Evolutionary conservation across 225 moss, liverwort and hornwort species (phyloP).

Genomic region (Pseudisothecium myosuroides): DNA sequence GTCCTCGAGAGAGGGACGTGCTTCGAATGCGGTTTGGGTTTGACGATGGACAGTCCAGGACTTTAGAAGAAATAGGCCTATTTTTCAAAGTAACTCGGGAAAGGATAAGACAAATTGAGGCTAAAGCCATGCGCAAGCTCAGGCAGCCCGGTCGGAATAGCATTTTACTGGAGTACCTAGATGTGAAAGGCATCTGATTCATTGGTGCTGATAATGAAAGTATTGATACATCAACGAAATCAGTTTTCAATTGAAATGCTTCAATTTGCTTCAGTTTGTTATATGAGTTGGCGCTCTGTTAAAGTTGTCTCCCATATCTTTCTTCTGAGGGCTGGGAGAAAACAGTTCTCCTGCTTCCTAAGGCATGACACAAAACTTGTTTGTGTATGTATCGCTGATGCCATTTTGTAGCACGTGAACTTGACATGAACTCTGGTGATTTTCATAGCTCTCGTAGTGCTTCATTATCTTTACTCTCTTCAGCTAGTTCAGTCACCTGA

Average conservation of each 20-base stretch:
- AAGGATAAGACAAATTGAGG: conserved; percentile 86
- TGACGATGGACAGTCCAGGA: conserved; percentile 54
- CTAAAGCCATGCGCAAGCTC: conserved; percentile 81
- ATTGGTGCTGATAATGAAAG: neutral
- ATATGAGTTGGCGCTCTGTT: neutral
- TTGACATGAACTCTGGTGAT: neutral
- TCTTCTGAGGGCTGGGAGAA: neutral
- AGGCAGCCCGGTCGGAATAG: conserved; percentile 69
- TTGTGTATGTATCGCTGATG: neutral
- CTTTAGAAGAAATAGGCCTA: conserved; percentile 76
- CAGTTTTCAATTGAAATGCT: neutral
- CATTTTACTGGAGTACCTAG: conserved; percentile 55
- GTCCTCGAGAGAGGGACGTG: conserved; percentile 71
- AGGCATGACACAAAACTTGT: neutral
- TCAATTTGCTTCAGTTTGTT: neutral
- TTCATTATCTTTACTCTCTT: neutral
- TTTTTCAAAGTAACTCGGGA: conserved; percentile 79
- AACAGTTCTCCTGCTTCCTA: neutral
- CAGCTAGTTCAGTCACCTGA: neutral
- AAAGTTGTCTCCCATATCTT: neutral
- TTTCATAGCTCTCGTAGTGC: neutral
- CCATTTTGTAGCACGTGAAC: neutral
- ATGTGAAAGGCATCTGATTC: conserved; percentile 19
- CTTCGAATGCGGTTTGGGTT: conserved; percentile 78
- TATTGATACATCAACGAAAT: neutral